Conservation (phyloP, 352 stramenopile species). For the Globisporangium viniferum region DNA sequence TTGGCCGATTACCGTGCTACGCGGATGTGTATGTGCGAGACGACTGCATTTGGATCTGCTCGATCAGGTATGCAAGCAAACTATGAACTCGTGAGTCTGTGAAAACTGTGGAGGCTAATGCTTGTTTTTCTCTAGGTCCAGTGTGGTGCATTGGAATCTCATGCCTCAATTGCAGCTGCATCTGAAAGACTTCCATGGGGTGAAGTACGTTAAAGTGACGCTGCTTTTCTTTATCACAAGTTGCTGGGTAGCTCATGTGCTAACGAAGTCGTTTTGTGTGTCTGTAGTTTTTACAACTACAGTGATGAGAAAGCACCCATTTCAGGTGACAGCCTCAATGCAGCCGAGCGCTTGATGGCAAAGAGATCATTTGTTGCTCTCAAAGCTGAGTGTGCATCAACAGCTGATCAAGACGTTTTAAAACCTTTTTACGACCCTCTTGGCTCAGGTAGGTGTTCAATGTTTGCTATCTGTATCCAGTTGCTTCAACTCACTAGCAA, state of each 20-base stretch:
- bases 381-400: not conserved
- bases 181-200: conserved; percentile 6
- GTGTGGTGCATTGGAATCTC: conserved; percentile 8
- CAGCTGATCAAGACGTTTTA: conserved; percentile 9
- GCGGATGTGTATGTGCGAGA: conserved; percentile 31
- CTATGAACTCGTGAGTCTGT: not conserved
- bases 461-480: conserved; percentile 11
- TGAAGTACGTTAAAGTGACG: conserved; percentile 11
- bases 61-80: conserved; percentile 29
- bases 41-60: conserved; percentile 34
- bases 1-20: conserved; percentile 38
- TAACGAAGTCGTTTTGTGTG: not conserved
- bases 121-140: not conserved
- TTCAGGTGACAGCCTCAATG: not conserved
- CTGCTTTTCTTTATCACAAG: not conserved
- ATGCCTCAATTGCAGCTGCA: conserved; percentile 15
- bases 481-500: not conserved
- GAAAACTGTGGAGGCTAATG: not conserved
- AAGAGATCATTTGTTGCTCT: conserved; percentile 14
- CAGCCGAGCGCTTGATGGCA: conserved; percentile 10
- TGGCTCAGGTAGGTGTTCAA: conserved; percentile 14
- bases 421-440: conserved; percentile 15
- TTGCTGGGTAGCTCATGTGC: not conserved
- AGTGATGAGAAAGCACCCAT: conserved; percentile 7
- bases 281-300: conserved; percentile 12